A percentile compares a stretch with the other conserved stretches of the same genome.
Evolutionary conservation across 2,329 filamentous ascomycete species (phyloP).

Genomic region (Paecilomyces niveus): DNA sequence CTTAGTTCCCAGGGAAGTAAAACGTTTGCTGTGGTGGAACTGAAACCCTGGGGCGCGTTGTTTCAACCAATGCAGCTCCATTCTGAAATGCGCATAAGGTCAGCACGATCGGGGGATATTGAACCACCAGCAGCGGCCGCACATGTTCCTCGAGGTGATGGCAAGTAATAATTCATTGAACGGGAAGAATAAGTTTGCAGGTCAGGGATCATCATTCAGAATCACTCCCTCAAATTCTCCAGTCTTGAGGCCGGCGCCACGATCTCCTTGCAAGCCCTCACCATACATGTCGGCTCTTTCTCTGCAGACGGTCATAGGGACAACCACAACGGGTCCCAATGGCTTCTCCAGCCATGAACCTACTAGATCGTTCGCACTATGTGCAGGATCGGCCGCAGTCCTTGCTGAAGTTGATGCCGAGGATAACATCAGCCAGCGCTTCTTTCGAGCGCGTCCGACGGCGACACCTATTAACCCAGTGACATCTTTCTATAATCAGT

Average conservation of each 20-base stretch:
- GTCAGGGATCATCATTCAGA: conserved; percentile 44
- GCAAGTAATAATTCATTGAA: conserved; percentile 27
- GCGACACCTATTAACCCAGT: conserved; percentile 59
- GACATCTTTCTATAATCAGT: conserved; percentile 47
- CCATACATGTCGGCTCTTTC: conserved; percentile 49
- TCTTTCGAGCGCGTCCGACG: conserved; percentile 77
- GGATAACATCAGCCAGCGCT: conserved; percentile 63
- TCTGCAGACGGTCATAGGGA: conserved; percentile 80
- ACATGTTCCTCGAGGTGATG: conserved; percentile 24
- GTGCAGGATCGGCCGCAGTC: conserved; percentile 88
- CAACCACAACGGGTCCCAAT: conserved; percentile 75
- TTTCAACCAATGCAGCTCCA: conserved; percentile 19
- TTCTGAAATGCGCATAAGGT: conserved; percentile 20
- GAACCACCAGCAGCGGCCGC: conserved; percentile 14
- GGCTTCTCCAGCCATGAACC: conserved; percentile 76
- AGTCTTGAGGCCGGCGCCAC: conserved; percentile 53
- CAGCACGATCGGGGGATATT: conserved; percentile 17
- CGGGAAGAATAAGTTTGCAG: conserved; percentile 28
- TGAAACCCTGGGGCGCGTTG: neutral
- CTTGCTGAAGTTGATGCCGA: conserved; percentile 71
- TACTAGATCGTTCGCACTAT: conserved; percentile 71
- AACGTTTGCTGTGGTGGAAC: neutral
- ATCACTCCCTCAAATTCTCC: conserved; percentile 73
- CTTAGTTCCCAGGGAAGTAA: neutral
- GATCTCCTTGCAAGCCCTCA: conserved; percentile 53